Percentiles rank a stretch among this genome's conserved stretches.
phyloP scores from a whole-genome alignment of 495 filamentous ascomycete species.

The Endocarpon pusillum region DNA sequence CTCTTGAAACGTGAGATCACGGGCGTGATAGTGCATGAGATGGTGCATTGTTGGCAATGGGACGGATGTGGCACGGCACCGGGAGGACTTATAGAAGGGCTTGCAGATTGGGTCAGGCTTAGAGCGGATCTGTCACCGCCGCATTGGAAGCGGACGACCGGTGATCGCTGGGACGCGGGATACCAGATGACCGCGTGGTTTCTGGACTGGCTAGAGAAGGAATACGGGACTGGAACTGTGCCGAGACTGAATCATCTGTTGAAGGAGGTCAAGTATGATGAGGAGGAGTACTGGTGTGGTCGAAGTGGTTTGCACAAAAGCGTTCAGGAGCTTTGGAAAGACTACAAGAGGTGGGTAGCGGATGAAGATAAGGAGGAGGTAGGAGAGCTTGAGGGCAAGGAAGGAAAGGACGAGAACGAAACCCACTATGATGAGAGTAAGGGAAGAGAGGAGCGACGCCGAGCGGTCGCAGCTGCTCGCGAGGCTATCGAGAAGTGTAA shows the following conservation, averaged over 20 bases:
- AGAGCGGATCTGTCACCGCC: constrained; percentile 55
- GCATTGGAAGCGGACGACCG: constrained; percentile 57
- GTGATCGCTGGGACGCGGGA: constrained; percentile 67
- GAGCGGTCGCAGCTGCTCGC: no score
- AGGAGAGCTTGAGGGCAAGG: no score
- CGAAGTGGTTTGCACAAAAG: no score
- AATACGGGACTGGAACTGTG: constrained; percentile 10
- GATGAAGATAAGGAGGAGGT: no score
- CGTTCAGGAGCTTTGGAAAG: no score
- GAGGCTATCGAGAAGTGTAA: no score
- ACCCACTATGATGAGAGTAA: no score
- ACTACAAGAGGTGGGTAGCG: no score
- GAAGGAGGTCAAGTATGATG: constrained; percentile 31
- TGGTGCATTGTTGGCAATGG: constrained; percentile 93
- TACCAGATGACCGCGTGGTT: constrained; percentile 92
- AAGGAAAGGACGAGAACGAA: no score
- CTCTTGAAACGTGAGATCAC: constrained; percentile 41
- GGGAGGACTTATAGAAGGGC: constrained; percentile 73
- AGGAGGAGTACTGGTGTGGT: constrained; percentile 50
- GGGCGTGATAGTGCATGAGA: constrained; percentile 79
- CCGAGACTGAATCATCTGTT: constrained; percentile 13
- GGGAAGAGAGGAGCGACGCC: no score
- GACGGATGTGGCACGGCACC: constrained; percentile 46
- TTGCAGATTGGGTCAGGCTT: constrained; percentile 86
- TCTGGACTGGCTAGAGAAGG: constrained; percentile 43